phyloP scores from a whole-genome alignment of 345 rosid genomes.

The Erucastrum elatum region DNA sequence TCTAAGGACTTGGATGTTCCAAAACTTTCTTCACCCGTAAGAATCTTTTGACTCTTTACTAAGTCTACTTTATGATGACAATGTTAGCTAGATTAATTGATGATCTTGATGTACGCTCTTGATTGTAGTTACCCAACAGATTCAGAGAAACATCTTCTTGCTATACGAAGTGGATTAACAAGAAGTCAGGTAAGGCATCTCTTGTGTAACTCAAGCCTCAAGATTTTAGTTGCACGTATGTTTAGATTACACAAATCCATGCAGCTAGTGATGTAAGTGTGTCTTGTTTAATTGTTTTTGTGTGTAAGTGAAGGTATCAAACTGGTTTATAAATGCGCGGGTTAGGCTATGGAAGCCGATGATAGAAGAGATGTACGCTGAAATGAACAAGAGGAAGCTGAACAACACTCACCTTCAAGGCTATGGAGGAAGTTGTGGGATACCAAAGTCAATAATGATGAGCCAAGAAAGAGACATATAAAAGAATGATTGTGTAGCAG shows the following conservation, averaged over 20 bases:
- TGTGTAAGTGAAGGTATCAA: slow-evolving; percentile 59
- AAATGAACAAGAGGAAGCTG: slow-evolving; percentile 68
- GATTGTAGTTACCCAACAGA: slow-evolving; percentile 82
- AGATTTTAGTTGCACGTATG: neutral
- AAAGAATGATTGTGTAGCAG: neutral
- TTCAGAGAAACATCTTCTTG: slow-evolving; percentile 92
- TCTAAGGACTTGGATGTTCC: slow-evolving; percentile 95
- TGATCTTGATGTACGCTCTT: neutral
- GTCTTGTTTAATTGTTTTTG: slow-evolving; percentile 1
- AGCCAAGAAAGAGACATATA: slow-evolving; percentile 26
- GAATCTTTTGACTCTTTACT: slow-evolving; percentile 19
- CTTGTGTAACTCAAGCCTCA: neutral
- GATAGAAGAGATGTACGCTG: slow-evolving; percentile 96
- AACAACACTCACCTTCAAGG: slow-evolving; percentile 31
- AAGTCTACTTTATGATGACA: neutral
- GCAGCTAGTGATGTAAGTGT: neutral
- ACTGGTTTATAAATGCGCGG: slow-evolving; percentile 97
- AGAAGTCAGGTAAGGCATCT: slow-evolving; percentile 72
- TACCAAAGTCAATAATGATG: slow-evolving; percentile 35
- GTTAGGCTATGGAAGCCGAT: slow-evolving; percentile 98
- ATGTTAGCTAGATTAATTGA: neutral
- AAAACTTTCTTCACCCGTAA: slow-evolving; percentile 99
- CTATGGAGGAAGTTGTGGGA: slow-evolving; percentile 37
- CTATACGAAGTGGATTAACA: slow-evolving; percentile 88
- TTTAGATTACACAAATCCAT: neutral